Percentiles rank a stretch among this genome's conserved stretches.
Evolutionary conservation across 768 basidiomycete genomes (phyloP).

Genomic region (Hydnum rufescens): DNA sequence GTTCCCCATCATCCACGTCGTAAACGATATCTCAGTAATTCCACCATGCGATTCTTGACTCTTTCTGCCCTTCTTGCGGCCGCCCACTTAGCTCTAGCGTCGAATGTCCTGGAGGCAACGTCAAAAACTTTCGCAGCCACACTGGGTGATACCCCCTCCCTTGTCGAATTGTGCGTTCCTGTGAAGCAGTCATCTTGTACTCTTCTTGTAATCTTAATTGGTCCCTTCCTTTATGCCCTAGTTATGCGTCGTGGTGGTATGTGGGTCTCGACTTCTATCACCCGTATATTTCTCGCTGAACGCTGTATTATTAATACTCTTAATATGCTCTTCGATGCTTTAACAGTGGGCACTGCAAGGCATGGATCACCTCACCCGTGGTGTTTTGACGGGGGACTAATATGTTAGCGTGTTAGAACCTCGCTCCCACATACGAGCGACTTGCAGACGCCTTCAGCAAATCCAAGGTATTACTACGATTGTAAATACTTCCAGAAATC

Average conservation of each 20-base stretch:
- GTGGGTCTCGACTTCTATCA: too few species aligned
- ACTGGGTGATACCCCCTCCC: constrained; percentile 65
- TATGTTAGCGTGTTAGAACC: constrained; percentile 32
- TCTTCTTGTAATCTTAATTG: too few species aligned
- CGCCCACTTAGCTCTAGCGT: constrained; percentile 32
- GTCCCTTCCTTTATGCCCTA: too few species aligned
- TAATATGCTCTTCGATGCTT: neutral
- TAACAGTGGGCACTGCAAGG: constrained; percentile 71
- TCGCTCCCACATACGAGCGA: constrained; percentile 75
- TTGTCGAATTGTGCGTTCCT: constrained; percentile 76
- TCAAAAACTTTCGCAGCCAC: constrained; percentile 54
- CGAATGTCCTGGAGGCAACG: constrained; percentile 67
- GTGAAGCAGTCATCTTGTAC: neutral
- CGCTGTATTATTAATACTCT: neutral
- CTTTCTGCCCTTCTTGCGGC: constrained; percentile 25
- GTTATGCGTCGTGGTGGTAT: constrained; percentile 82
- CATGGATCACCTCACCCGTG: constrained; percentile 16
- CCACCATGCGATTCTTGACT: too few species aligned
- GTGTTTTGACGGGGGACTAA: neutral
- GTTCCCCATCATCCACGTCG: too few species aligned
- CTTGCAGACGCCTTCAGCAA: constrained; percentile 72
- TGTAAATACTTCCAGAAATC: neutral
- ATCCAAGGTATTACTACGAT: constrained; percentile 22
- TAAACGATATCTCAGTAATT: too few species aligned
- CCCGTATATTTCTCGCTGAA: neutral